These are phyloP conservation scores for Sporothrix pseudoabietina DNA, from an alignment of 2,329 filamentous ascomycete species.

Conservation along the genomic window DNA sequence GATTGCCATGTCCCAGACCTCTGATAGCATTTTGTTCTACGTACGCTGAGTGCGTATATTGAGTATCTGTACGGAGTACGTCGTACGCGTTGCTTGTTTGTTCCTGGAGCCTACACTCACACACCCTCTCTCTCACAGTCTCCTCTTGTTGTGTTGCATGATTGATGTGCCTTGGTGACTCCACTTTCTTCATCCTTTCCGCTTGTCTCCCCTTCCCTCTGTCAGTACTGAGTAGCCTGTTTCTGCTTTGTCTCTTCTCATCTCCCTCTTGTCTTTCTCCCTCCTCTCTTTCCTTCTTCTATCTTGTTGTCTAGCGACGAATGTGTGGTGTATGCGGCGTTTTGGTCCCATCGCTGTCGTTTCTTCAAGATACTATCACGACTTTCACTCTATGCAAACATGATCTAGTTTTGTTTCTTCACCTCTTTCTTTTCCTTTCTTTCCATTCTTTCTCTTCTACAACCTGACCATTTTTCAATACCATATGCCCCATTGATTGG, in stretches of 20 bases:
- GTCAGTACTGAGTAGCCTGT: neutral
- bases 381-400: conserved; percentile 23
- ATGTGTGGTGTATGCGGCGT: conserved; percentile 16
- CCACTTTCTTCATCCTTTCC: conserved; percentile 13
- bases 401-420: conserved; percentile 20
- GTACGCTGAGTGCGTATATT: neutral
- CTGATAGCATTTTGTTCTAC: neutral
- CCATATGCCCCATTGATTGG: conserved; percentile 52
- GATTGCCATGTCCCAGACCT: neutral
- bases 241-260: conserved; percentile 9
- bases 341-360: conserved; percentile 32
- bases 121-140: neutral
- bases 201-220: conserved; percentile 2
- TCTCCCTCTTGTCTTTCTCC: conserved; percentile 4
- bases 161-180: conserved; percentile 24
- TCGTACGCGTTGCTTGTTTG: neutral
- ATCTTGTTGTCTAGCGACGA: conserved; percentile 15
- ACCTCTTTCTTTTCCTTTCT: conserved; percentile 11
- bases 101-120: neutral
- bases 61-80: neutral
- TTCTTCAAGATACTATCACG: conserved; percentile 35
- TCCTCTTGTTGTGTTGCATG: conserved; percentile 22
- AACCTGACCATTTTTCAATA: conserved; percentile 19
- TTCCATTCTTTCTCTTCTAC: conserved; percentile 32
- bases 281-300: conserved; percentile 24